phyloP scores from a whole-genome alignment of 2,329 filamentous ascomycete genomes.

The Fusarium pilosicola region DNA sequence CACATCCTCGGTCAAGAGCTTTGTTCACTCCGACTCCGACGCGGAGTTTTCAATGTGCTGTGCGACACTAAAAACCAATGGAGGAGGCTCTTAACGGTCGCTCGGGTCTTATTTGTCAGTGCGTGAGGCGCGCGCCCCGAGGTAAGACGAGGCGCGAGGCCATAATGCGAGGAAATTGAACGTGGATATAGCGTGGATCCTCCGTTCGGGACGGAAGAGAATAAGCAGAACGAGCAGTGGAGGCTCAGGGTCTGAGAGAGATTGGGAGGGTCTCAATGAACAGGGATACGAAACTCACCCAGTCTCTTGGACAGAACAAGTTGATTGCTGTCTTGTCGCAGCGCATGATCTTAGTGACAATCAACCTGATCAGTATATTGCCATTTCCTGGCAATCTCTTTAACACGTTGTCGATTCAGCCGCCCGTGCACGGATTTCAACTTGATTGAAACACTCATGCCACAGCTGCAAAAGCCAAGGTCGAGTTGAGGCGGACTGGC shows the following conservation, averaged over 20 bases:
- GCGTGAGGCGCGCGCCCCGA: slow-evolving; percentile 18
- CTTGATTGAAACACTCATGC: slow-evolving; percentile 1
- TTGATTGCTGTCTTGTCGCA: neutral
- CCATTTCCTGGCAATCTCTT: slow-evolving; percentile 28
- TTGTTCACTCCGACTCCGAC: slow-evolving; percentile 31
- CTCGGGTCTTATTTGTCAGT: slow-evolving; percentile 20
- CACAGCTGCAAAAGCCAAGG: slow-evolving; percentile 4
- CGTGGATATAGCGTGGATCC: slow-evolving; percentile 30
- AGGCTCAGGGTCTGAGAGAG: slow-evolving; percentile 35
- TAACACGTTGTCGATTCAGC: neutral
- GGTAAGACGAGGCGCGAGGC: slow-evolving; percentile 20
- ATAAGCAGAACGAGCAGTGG: slow-evolving; percentile 23
- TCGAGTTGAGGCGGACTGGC: slow-evolving; percentile 24
- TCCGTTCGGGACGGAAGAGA: slow-evolving; percentile 11
- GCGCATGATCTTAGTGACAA: neutral
- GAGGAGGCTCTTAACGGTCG: slow-evolving; percentile 15
- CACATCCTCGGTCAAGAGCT: slow-evolving; percentile 11
- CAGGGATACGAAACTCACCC: slow-evolving; percentile 40
- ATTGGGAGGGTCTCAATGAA: slow-evolving; percentile 37
- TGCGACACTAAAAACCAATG: neutral
- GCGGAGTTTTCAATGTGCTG: slow-evolving; percentile 8
- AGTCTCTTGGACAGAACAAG: slow-evolving; percentile 7
- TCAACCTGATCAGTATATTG: slow-evolving; percentile 15
- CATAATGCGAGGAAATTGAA: slow-evolving; percentile 27
- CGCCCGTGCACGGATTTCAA: slow-evolving; percentile 14